Conservation (phyloP, 768 basidiomycete genomes). For the Tylopilus subfusipes region DNA sequence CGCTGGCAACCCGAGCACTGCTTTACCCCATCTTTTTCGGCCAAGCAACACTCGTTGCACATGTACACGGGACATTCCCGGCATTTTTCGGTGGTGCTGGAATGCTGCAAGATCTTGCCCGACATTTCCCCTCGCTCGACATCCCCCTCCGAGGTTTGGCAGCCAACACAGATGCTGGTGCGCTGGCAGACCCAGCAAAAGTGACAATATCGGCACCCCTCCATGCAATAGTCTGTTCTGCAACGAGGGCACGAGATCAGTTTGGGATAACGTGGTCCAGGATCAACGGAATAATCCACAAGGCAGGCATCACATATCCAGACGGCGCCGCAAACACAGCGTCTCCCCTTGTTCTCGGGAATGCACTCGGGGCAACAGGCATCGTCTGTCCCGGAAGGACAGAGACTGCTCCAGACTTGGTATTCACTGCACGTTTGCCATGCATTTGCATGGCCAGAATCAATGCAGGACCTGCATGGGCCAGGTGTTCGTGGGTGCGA, state of each 20-base stretch:
- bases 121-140: no score
- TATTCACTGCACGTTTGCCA: neutral
- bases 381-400: no score
- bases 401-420: no score
- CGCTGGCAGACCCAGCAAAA: neutral
- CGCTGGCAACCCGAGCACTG: no score
- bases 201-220: neutral
- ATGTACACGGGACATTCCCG: no score
- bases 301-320: neutral
- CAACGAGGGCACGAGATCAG: neutral
- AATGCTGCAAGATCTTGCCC: no score
- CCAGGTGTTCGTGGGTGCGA: neutral
- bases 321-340: neutral
- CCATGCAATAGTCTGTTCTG: neutral
- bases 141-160: neutral
- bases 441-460: neutral
- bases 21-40: neutral
- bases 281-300: no score
- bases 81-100: no score
- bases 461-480: neutral
- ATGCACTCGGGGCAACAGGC: slow-evolving; percentile 1
- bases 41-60: neutral
- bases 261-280: no score
- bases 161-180: neutral
- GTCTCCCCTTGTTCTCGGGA: neutral